Base-by-base conservation (phyloP, 2,329 filamentous ascomycete genomes). In the Acarospora socialis region DNA sequence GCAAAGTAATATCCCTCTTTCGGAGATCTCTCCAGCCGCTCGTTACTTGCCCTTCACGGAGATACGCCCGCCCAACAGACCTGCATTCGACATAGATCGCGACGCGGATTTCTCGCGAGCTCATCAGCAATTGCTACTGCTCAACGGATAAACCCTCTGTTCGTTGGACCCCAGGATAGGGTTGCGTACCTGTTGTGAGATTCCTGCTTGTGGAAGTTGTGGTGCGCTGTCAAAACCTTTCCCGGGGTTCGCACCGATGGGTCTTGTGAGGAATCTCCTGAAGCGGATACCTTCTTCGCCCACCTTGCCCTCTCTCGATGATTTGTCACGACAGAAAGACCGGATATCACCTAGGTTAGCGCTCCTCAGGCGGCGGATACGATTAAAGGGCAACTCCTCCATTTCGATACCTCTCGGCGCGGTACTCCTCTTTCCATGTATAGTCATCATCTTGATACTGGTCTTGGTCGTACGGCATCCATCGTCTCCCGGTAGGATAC, bases 371-470 rank as follows among this genome's bases (percentile, higher is more conserved):
- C 73, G 82, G 51, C 81, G 87, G 31, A 72, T 98, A 64, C 77
- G 86, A 46, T 63, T 98, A 61, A 80, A 77, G 59, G 82, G 83
- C 48, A 93, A 92, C 58, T 94, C 86, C 34, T 81, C 78, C 50
- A 74, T 94, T 55, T 93, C 87, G 31, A 77, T 95, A 52, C 90
- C 90, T 16, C 65, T 98, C 32, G 87, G 87, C 45, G 75, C 94
- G 51, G 83, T 95, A 46, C 69, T 98, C 44, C 64, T 95, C 46
- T 95, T 95, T 54, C 90, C 90, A 43, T 73, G 80, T 53, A 77
- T 94, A 53, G 81, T 94, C 49, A 72, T 95, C 60, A 70, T 93
- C 48, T 69, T 94, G 55, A 92, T 95, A 55, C 63, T 95, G 42
- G 65, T 93, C 48, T 70, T 98, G 39, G 84, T 95, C 54, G 71